Conservation (phyloP, 768 basidiomycete species). For the Boletus rubescentipes region DNA sequence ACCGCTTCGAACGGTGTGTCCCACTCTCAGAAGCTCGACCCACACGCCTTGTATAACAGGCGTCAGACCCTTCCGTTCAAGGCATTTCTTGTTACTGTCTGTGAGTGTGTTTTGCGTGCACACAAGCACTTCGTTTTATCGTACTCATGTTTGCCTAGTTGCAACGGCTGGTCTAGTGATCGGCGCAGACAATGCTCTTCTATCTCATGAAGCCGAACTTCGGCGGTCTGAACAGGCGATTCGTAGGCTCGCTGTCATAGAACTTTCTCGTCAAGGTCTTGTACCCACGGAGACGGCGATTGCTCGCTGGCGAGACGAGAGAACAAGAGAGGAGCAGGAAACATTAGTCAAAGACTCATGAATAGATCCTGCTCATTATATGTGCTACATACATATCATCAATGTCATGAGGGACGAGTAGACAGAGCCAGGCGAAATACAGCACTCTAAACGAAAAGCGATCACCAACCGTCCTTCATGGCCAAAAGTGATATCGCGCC, state of each 20-base stretch:
- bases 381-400: constrained; percentile 17
- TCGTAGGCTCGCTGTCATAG: constrained; percentile 70
- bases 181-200: constrained; percentile 73
- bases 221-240: constrained; percentile 67
- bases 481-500: background rate
- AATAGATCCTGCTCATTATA: constrained; percentile 8
- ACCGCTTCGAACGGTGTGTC: background rate
- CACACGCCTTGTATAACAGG: constrained; percentile 35
- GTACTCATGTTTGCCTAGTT: constrained; percentile 37
- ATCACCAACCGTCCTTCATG: background rate
- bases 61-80: constrained; percentile 83
- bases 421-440: constrained; percentile 11
- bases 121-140: background rate
- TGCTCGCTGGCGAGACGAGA: constrained; percentile 67
- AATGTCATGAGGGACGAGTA: background rate
- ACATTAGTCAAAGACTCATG: constrained; percentile 3
- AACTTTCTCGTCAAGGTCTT: constrained; percentile 70
- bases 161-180: constrained; percentile 69
- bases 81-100: constrained; percentile 69
- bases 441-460: constrained; percentile 18
- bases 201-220: constrained; percentile 65
- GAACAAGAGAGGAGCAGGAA: constrained; percentile 21
- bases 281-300: constrained; percentile 85
- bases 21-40: background rate
- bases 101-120: constrained; percentile 40